Percentiles rank a stretch among this genome's conserved stretches.
Conservation (phyloP, 1,284 basidiomycete genomes). For the Puccinia polysora region DNA sequence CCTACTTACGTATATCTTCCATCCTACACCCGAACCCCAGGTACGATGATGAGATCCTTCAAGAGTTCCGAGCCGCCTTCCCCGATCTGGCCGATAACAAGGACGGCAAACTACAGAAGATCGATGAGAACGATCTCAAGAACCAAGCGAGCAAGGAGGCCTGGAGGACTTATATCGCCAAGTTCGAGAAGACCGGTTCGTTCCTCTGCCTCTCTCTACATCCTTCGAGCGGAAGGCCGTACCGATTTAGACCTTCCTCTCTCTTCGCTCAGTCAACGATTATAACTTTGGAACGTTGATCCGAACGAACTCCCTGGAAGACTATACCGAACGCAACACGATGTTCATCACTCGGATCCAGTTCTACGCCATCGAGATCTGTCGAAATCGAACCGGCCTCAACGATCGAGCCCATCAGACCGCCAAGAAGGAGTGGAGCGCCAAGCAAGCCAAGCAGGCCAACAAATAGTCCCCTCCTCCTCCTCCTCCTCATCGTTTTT, state of each 20-base stretch:
- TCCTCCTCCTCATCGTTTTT: not conserved
- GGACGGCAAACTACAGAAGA: constrained; percentile 62
- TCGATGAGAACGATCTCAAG: constrained; percentile 96
- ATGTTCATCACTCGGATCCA: constrained; percentile 71
- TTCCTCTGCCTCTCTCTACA: constrained; percentile 36
- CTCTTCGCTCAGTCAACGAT: constrained; percentile 64
- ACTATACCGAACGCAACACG: constrained; percentile 88
- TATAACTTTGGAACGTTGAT: constrained; percentile 97
- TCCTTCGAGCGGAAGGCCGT: constrained; percentile 5
- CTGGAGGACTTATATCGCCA: constrained; percentile 85
- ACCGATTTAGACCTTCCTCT: constrained; percentile 54
- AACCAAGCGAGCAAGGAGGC: constrained; percentile 78
- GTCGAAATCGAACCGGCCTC: constrained; percentile 82
- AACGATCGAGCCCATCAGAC: constrained; percentile 76
- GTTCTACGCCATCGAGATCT: constrained; percentile 93
- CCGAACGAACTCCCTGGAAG: constrained; percentile 69
- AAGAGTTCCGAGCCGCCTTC: constrained; percentile 70
- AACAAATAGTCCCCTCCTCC: no score
- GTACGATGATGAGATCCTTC: constrained; percentile 80
- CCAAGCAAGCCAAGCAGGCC: constrained; percentile 61
- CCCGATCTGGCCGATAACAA: constrained; percentile 70
- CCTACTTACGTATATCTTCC: not conserved
- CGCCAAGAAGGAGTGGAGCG: constrained; percentile 53
- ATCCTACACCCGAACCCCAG: not conserved
- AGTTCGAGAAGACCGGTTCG: constrained; percentile 60